phyloP scores from a whole-genome alignment of 768 basidiomycete species.

The Wakefieldia striispora region DNA sequence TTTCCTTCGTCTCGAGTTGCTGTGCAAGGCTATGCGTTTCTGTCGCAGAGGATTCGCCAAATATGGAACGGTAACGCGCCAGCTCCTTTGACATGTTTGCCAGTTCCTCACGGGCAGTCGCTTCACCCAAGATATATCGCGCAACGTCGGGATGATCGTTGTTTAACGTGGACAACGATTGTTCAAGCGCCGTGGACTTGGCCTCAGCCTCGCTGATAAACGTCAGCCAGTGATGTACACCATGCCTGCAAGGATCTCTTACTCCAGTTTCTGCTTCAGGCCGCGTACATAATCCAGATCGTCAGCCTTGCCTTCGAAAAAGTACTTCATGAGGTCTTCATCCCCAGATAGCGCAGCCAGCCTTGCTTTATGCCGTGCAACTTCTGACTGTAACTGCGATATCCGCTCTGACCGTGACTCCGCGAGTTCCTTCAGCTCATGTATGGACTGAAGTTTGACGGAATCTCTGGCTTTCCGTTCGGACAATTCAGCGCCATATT shows the following conservation, averaged over 20 bases:
- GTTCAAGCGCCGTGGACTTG: constrained; percentile 50
- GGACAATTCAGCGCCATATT: constrained; percentile 56
- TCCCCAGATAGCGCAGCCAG: constrained; percentile 74
- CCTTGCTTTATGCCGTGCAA: constrained; percentile 66
- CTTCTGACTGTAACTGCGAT: constrained; percentile 64
- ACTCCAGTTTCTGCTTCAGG: constrained; percentile 58
- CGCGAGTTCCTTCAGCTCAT: constrained; percentile 64
- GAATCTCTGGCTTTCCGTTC: constrained; percentile 68
- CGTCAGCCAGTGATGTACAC: constrained; percentile 13
- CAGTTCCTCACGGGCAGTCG: constrained; percentile 49
- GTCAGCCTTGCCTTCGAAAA: constrained; percentile 55
- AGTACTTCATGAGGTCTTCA: constrained; percentile 69
- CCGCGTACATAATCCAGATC: constrained; percentile 50
- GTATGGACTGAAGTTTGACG: constrained; percentile 53
- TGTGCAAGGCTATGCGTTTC: constrained; percentile 53
- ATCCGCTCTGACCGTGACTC: constrained; percentile 77
- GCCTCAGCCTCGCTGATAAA: constrained; percentile 49
- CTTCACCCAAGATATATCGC: constrained; percentile 48
- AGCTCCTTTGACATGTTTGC: constrained; percentile 46
- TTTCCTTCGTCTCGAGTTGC: constrained; percentile 63
- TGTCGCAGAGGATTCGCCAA: constrained; percentile 53
- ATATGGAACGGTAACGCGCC: constrained; percentile 58
- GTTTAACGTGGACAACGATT: constrained; percentile 44
- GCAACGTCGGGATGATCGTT: constrained; percentile 53
- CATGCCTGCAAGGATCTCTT: constrained; percentile 22